phyloP scores from a whole-genome alignment of 2,329 filamentous ascomycete genomes.

The Monosporascus sp. region DNA sequence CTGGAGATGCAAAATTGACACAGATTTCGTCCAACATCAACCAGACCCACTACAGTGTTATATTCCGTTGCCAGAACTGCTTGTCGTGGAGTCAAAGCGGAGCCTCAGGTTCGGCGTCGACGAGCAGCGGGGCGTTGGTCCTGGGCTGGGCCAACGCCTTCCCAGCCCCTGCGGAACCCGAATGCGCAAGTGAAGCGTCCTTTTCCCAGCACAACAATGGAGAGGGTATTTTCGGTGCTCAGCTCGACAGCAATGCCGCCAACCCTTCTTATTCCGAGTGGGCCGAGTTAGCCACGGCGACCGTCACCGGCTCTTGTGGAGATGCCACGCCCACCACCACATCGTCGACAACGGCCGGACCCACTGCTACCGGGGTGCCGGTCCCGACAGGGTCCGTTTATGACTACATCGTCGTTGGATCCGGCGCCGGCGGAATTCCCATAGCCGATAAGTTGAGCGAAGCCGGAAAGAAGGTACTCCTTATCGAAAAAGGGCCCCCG shows the following conservation, averaged over 20 bases:
- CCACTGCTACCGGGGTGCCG: conserved; percentile 28
- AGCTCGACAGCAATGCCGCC: conserved; percentile 29
- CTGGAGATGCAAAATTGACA: conserved; percentile 56
- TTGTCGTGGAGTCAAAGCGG: conserved; percentile 48
- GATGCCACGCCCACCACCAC: conserved; percentile 21
- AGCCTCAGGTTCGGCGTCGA: conserved; percentile 36
- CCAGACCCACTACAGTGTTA: conserved; percentile 52
- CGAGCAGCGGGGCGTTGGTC: conserved; percentile 37
- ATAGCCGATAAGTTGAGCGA: conserved; percentile 59
- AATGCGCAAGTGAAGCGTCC: conserved; percentile 37
- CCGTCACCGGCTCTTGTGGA: conserved; percentile 30
- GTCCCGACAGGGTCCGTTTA: conserved; percentile 38
- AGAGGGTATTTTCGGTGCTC: conserved; percentile 48
- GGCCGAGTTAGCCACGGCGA: conserved; percentile 38
- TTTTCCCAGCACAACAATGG: conserved; percentile 52
- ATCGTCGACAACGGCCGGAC: conserved; percentile 14
- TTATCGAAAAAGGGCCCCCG: conserved; percentile 55
- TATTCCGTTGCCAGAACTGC: conserved; percentile 61
- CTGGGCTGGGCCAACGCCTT: conserved; percentile 54
- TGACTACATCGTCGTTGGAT: conserved; percentile 58
- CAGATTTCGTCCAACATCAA: conserved; percentile 55
- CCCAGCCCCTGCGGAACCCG: conserved; percentile 34
- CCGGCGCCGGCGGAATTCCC: conserved; percentile 53
- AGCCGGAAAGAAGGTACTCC: conserved; percentile 58
- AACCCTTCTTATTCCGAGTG: conserved; percentile 38